phyloP scores from a whole-genome alignment of 441 rosid species.

The Jatropha podagrica region DNA sequence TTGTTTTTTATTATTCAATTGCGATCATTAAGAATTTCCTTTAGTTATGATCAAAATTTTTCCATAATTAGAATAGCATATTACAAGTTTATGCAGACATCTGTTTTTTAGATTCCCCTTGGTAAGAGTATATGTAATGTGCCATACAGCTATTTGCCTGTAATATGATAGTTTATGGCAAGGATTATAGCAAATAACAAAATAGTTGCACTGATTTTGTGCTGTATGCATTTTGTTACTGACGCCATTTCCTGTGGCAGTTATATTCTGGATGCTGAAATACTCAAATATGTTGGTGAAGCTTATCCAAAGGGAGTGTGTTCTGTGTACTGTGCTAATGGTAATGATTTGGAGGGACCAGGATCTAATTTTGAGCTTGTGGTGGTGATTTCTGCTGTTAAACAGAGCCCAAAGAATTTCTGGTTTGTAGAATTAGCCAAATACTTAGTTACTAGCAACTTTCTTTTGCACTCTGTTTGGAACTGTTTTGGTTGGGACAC shows the following conservation, averaged over 20 bases:
- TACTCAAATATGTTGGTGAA: slow-evolving; percentile 78
- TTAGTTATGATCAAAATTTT: neutral
- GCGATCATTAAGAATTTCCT: neutral
- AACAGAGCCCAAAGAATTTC: slow-evolving; percentile 91
- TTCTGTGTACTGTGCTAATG: slow-evolving; percentile 71
- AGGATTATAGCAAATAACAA: neutral
- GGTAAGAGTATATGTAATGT: neutral
- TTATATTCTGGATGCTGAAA: slow-evolving; percentile 79
- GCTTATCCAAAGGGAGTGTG: slow-evolving; percentile 91
- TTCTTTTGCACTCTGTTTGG: slow-evolving; percentile 4
- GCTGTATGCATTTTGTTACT: neutral
- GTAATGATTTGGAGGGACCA: slow-evolving; percentile 81
- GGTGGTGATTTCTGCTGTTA: slow-evolving; percentile 79
- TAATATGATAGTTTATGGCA: neutral
- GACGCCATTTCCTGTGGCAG: slow-evolving; percentile 41
- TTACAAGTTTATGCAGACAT: neutral
- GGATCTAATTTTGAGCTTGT: slow-evolving; percentile 88
- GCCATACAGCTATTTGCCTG: neutral
- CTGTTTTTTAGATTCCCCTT: neutral
- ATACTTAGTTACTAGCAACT: neutral
- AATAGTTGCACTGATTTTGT: neutral
- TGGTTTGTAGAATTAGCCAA: slow-evolving; percentile 52
- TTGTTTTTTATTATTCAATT: neutral
- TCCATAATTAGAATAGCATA: neutral
- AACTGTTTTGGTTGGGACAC: slow-evolving; percentile 1